These are phyloP conservation scores for Talaromyces islandicus DNA, from an alignment of 2,329 filamentous ascomycete genomes.

Conservation along the genomic window DNA sequence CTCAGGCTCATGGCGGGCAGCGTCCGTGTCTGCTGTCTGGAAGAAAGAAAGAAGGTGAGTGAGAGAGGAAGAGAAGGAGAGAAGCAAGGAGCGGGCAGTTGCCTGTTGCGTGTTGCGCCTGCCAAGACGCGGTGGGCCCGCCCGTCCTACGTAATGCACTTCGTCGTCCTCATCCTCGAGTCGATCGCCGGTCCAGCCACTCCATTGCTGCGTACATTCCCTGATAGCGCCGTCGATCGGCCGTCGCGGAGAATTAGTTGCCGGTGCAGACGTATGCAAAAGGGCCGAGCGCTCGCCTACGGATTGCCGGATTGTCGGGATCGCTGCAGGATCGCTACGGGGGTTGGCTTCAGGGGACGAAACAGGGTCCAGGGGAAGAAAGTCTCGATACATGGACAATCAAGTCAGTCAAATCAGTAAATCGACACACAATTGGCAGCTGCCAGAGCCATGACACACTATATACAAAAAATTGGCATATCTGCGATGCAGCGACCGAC, in stretches of 20 bases:
- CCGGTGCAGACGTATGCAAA: neutral
- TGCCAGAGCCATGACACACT: neutral
- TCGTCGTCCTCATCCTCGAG: neutral
- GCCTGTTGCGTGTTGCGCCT: neutral
- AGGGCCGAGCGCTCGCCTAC: neutral
- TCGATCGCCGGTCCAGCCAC: neutral
- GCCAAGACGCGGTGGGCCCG: neutral
- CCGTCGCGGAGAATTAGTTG: neutral
- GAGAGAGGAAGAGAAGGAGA: neutral
- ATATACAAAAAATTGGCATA: neutral
- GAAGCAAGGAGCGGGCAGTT: neutral
- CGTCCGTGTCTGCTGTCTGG: neutral
- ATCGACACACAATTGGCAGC: neutral
- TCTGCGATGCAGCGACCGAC: neutral
- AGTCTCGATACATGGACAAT: neutral
- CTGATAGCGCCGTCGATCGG: neutral
- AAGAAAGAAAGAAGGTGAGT: neutral
- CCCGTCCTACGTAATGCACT: neutral
- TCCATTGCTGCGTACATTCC: neutral
- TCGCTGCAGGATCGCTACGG: neutral
- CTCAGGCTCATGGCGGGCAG: neutral
- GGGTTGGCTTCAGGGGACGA: neutral
- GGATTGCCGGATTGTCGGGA: neutral
- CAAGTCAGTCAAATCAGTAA: neutral
- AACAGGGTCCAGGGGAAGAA: neutral